Percentiles rank a stretch among this genome's conserved stretches.
Conservation (phyloP, 2,329 filamentous ascomycete species). For the Claviceps sp. region DNA sequence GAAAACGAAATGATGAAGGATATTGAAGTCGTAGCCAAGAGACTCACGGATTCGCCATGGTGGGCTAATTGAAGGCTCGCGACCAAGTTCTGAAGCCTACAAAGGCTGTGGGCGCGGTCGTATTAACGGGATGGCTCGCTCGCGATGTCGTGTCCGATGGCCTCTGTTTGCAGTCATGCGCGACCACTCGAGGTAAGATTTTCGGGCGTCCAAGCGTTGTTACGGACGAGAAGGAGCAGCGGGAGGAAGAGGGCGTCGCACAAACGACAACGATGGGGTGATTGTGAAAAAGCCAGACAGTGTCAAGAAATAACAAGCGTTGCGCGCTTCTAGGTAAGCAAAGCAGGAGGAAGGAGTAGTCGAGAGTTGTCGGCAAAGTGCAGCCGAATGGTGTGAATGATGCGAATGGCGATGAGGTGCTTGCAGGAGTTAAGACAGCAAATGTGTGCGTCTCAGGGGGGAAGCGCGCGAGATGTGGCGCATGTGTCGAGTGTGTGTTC, state of each 20-base stretch:
- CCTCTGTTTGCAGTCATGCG: background rate
- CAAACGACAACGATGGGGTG: background rate
- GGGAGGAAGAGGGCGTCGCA: background rate
- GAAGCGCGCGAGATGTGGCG: constrained; percentile 3
- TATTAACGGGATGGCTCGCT: background rate
- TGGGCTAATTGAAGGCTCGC: constrained; percentile 1
- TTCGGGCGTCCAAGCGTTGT: background rate
- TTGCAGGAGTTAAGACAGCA: constrained; percentile 3
- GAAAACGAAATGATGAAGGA: background rate
- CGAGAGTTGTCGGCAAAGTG: background rate
- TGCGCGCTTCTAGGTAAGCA: background rate
- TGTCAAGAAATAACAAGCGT: background rate
- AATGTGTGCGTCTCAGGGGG: background rate
- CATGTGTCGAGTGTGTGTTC: background rate
- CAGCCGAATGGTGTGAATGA: background rate
- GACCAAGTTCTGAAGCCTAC: background rate
- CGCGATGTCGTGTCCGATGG: background rate
- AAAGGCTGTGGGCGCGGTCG: background rate
- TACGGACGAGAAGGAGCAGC: background rate
- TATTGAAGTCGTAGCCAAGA: background rate
- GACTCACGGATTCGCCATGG: constrained; percentile 12
- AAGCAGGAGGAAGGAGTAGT: background rate
- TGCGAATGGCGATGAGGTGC: background rate
- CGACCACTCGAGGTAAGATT: background rate
- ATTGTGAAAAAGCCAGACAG: background rate